phyloP scores from a whole-genome alignment of 1,284 basidiomycete genomes.

The Vanrija sp. region DNA sequence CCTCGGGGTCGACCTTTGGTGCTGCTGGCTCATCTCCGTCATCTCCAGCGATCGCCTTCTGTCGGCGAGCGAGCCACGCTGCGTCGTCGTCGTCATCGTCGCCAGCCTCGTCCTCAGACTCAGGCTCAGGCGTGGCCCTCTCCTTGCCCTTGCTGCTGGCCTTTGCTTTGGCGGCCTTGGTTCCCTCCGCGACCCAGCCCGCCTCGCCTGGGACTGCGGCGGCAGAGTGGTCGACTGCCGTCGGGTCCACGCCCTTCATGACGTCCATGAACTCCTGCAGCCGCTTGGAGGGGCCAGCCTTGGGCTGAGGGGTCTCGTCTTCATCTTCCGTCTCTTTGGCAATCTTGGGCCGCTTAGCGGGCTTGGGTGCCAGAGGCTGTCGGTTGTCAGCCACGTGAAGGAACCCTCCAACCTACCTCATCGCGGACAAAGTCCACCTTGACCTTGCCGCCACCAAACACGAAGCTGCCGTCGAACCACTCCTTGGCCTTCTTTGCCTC shows the following conservation, averaged over 20 bases:
- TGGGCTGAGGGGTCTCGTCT: conserved; percentile 2
- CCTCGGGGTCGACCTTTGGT: conserved; percentile 46
- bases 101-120: conserved; percentile 37
- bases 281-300: conserved; percentile 59
- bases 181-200: conserved; percentile 33
- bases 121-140: conserved; percentile 23
- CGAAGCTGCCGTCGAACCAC: conserved; percentile 82
- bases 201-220: conserved; percentile 28
- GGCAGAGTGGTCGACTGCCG: conserved; percentile 32
- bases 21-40: not conserved
- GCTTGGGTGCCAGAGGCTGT: conserved; percentile 27
- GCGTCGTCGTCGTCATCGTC: conserved; percentile 59
- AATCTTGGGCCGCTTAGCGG: conserved; percentile 21
- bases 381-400: not conserved
- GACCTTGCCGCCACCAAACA: conserved; percentile 68
- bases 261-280: conserved; percentile 54
- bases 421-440: conserved; percentile 69
- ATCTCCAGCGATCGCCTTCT: not conserved
- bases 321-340: conserved; percentile 10
- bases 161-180: conserved; percentile 27
- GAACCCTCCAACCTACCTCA: conserved; percentile 57
- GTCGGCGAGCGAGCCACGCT: not conserved
- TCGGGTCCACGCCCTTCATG: conserved; percentile 50
- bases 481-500: conserved; percentile 72
- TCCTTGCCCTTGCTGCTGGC: conserved; percentile 60